Base-by-base conservation (phyloP, 352 stramenopile species). In the Peronospora belbahrii region DNA sequence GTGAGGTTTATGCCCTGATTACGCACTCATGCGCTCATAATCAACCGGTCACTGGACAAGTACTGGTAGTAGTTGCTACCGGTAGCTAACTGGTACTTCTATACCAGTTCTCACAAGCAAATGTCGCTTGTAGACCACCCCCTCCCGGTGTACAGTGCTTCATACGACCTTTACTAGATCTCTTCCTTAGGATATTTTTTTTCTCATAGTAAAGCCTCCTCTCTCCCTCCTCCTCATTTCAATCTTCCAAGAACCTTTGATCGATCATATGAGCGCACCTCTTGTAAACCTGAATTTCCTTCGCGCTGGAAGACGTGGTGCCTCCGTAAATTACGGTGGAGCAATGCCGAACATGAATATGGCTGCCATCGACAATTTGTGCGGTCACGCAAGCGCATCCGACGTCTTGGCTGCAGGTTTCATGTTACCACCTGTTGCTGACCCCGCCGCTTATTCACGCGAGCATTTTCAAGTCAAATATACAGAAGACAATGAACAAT, bases 401-500 rank as follows among this genome's bases (percentile, higher is more conserved):
- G 62, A 66, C 34, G 56, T 68, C 9, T 57, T 76, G 5, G 57
- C 59, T 28, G 59, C 67, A 25, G 76, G 81, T 46, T 93, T 93
- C 36, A 22, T 92, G 59, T 62, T 92, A 42, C 78, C 71, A 7
- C 68, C 75, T 11, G 77, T 86, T 33, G 62, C 76, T 0, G 75
- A 99, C 74, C 95, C 94, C 15, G 95, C 95, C 25, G 71, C 84
- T 20, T 99, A 98, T 60, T 97, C 88, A 48, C 89, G 92, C 48
- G 88, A 70, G 46, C 96, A 99, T 74, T 97, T 99, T 62, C 94
- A 96, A 54, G 95, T 96, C 43, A 91, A 96, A 49, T 99, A 98
- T 72, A 89, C 89, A 51, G 88, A 94, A 39, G 97, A 99, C 65
- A 91, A 96, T 34, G 67, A 93, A 34, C 94, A 99, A 65, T 73